Conservation (phyloP, 139 green algal genomes). For the Tetradesmus lagerheimii region DNA sequence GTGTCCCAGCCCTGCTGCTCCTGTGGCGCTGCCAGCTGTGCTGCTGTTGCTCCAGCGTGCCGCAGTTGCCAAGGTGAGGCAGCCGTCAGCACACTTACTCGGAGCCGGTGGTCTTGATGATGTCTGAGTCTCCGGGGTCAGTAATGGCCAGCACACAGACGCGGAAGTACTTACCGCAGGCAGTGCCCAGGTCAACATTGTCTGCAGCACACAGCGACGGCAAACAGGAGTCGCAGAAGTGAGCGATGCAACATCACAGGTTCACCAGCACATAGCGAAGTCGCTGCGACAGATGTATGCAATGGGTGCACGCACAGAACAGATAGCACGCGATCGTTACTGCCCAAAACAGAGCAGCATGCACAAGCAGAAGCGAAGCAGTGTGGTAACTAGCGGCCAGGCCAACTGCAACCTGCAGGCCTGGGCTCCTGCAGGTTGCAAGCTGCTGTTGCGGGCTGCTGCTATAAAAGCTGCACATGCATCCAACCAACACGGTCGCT, state of each 20-base stretch:
- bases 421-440: too few relatives aligned
- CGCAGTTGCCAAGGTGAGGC: neutral
- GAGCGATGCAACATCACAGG: neutral
- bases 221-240: neutral
- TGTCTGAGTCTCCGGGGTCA: slow-evolving; percentile 96
- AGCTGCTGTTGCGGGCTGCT: neutral
- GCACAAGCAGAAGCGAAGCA: too few relatives aligned
- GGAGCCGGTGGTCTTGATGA: slow-evolving; percentile 83
- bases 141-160: slow-evolving; percentile 96
- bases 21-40: neutral
- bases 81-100: neutral
- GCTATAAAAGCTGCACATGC: too few relatives aligned
- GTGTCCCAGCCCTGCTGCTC: neutral
- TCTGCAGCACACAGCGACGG: slow-evolving; percentile 66
- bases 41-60: neutral
- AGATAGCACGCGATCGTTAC: too few relatives aligned
- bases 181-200: slow-evolving; percentile 99
- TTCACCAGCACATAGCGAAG: too few relatives aligned
- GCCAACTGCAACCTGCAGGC: too few relatives aligned
- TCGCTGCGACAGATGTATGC: too few relatives aligned
- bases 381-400: too few relatives aligned
- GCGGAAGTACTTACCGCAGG: slow-evolving; percentile 97
- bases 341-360: too few relatives aligned
- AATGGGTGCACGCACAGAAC: neutral
- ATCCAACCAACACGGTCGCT: too few relatives aligned